Evolutionary conservation across 768 basidiomycete species (phyloP).

Genomic region (Trametes sanguinea): DNA sequence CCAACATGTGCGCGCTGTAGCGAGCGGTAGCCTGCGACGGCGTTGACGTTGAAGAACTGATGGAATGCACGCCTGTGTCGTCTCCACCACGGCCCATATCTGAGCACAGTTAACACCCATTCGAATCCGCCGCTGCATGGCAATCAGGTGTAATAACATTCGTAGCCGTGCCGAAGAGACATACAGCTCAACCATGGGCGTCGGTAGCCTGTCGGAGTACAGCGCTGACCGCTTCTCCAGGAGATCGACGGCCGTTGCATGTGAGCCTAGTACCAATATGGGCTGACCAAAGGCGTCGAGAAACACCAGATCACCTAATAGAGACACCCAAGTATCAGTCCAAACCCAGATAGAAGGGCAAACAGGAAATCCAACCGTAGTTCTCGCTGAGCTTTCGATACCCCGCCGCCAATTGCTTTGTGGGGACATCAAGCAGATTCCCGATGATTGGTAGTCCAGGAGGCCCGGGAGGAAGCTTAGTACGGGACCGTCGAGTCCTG

Average conservation of each 20-base stretch:
- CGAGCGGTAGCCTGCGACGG: background rate
- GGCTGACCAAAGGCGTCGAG: conserved; percentile 17
- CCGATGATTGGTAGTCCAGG: conserved; percentile 21
- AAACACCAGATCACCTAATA: conserved; percentile 13
- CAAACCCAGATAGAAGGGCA: too few relatives aligned
- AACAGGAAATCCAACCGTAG: background rate
- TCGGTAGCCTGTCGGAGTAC: conserved; percentile 22
- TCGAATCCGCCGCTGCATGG: conserved; percentile 5
- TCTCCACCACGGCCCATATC: conserved; percentile 16
- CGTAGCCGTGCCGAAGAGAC: conserved; percentile 30
- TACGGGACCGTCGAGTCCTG: background rate
- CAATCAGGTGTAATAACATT: too few relatives aligned
- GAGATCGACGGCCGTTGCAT: conserved; percentile 18
- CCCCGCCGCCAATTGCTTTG: background rate
- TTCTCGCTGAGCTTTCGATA: conserved; percentile 8
- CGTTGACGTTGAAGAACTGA: conserved; percentile 10
- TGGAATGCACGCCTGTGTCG: conserved; percentile 13
- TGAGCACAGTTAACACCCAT: background rate
- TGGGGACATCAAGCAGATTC: conserved; percentile 20
- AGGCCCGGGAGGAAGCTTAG: conserved; percentile 23
- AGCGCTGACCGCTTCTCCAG: conserved; percentile 25
- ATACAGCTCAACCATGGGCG: conserved; percentile 46
- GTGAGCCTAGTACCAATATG: conserved; percentile 20
- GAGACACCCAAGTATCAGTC: background rate
- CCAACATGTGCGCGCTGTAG: background rate